Conservation (phyloP, 2,329 filamentous ascomycete species). For the Scleromitrula shiraiana region DNA sequence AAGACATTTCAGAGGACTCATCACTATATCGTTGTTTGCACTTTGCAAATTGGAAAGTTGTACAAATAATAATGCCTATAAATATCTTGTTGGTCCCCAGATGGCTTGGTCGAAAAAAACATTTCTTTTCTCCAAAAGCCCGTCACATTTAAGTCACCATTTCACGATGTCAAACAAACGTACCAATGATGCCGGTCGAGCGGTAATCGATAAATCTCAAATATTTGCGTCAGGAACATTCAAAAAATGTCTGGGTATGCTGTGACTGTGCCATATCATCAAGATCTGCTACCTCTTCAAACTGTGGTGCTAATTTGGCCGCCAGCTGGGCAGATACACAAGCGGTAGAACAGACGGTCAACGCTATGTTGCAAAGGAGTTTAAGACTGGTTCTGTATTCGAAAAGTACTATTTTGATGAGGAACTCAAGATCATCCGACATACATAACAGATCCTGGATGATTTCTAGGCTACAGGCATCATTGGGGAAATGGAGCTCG, state of each 20-base stretch:
- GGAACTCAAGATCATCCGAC: neutral
- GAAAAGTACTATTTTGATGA: constrained; percentile 2
- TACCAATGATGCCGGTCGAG: neutral
- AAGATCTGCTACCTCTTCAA: too few relatives aligned
- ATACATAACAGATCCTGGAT: constrained; percentile 4
- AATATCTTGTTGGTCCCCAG: too few relatives aligned
- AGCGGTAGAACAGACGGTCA: neutral
- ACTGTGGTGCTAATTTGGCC: neutral
- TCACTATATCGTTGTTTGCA: too few relatives aligned
- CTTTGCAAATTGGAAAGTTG: too few relatives aligned
- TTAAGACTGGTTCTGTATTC: constrained; percentile 6
- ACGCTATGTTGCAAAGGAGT: constrained; percentile 6
- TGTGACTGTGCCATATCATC: neutral
- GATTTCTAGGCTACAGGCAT: neutral
- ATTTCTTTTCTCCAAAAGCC: too few relatives aligned
- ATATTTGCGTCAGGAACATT: constrained; percentile 8
- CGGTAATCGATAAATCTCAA: neutral
- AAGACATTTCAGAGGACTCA: too few relatives aligned
- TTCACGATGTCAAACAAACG: constrained; percentile 3
- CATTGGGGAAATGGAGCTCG: neutral
- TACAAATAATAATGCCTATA: too few relatives aligned
- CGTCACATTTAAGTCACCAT: too few relatives aligned
- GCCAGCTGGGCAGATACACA: neutral
- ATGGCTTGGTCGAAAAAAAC: too few relatives aligned
- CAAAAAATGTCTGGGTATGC: constrained; percentile 10